Conservation (phyloP, 164 flowering plant species). For the Chimonanthus praecox region DNA sequence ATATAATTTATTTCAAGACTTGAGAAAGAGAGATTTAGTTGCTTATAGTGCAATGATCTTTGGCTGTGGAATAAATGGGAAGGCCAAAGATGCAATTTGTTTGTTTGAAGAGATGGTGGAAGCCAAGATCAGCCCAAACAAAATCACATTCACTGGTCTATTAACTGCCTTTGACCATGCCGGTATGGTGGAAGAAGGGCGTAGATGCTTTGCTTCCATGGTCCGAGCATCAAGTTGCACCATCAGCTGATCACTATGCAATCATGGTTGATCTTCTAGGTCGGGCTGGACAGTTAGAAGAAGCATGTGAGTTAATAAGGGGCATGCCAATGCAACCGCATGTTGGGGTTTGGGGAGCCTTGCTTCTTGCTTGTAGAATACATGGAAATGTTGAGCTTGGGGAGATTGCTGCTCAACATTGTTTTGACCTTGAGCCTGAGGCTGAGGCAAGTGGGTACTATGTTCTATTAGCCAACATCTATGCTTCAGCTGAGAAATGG, state of each 20-base stretch:
- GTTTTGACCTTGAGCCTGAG: constrained; percentile 35
- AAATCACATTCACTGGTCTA: constrained; percentile 32
- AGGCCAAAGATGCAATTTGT: constrained; percentile 26
- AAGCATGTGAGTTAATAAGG: constrained; percentile 33
- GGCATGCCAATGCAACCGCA: constrained; percentile 41
- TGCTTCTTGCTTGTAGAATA: constrained; percentile 41
- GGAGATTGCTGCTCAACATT: constrained; percentile 34
- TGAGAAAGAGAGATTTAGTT: constrained; percentile 33
- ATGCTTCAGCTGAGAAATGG: constrained; percentile 41
- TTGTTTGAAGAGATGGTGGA: constrained; percentile 38
- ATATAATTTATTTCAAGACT: constrained; percentile 21
- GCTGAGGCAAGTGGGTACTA: constrained; percentile 26
- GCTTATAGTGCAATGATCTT: constrained; percentile 43
- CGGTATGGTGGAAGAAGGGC: constrained; percentile 45
- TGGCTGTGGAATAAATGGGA: constrained; percentile 46
- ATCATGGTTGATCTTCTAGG: constrained; percentile 49
- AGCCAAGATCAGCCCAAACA: constrained; percentile 28
- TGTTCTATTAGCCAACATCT: constrained; percentile 36
- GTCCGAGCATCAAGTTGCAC: constrained; percentile 25
- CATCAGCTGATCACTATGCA: constrained; percentile 39
- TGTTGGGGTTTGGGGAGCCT: constrained; percentile 48
- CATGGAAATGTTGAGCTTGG: constrained; percentile 41
- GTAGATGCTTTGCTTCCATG: constrained; percentile 28
- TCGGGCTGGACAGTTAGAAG: constrained; percentile 33
- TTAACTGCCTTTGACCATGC: constrained; percentile 44